These are phyloP conservation scores for Solanum ahanhuiri DNA, from an alignment of 257 asterid genomes.

Conservation along the genomic window DNA sequence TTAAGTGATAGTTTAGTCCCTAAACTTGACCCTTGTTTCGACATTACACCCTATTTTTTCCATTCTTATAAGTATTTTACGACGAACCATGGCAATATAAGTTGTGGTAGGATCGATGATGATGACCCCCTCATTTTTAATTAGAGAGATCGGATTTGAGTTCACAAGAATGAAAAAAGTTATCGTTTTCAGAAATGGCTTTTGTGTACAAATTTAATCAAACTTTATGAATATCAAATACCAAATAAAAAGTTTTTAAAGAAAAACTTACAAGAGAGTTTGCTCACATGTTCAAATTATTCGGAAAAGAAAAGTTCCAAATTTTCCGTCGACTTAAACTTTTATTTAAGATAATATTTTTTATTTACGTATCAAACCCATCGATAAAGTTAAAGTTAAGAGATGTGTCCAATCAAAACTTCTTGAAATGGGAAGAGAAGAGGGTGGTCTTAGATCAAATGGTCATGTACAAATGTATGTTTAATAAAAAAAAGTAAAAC, in stretches of 20 bases:
- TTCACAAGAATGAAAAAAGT: not conserved
- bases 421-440: slow-evolving; percentile 24
- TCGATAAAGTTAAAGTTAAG: not conserved
- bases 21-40: too few relatives aligned
- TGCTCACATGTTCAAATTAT: too few relatives aligned
- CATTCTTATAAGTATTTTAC: not conserved
- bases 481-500: slow-evolving; percentile 8
- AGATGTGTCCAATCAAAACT: slow-evolving; percentile 26
- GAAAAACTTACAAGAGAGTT: not conserved
- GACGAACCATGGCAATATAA: not conserved
- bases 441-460: slow-evolving; percentile 35
- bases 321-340: too few relatives aligned
- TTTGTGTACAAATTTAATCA: rapidly evolving
- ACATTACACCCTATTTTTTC: not conserved
- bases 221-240: not conserved
- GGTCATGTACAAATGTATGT: slow-evolving; percentile 50
- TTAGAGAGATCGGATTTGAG: rapidly evolving
- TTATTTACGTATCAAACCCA: not conserved
- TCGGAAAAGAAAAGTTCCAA: too few relatives aligned
- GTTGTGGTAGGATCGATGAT: too few relatives aligned
- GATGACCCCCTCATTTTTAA: too few relatives aligned
- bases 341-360: too few relatives aligned
- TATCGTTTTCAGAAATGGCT: not conserved
- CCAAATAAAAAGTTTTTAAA: too few relatives aligned
- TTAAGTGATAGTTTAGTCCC: not conserved